phyloP scores from a whole-genome alignment of 306 rosid genomes.

The Adenanthera pavonina region DNA sequence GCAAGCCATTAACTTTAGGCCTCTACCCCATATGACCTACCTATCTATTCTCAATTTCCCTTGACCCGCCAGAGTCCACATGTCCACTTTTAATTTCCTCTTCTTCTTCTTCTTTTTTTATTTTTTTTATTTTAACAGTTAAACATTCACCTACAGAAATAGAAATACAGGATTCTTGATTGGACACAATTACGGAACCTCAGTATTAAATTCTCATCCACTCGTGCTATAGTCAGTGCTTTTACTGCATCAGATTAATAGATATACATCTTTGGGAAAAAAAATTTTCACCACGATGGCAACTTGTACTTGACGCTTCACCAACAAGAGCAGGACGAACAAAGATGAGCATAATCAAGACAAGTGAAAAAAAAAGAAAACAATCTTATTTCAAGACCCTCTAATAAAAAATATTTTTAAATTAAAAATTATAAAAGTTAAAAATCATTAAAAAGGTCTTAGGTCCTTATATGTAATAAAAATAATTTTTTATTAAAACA shows the following conservation, averaged over 20 bases:
- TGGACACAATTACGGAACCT: neutral
- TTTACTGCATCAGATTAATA: neutral
- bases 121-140: too few species aligned
- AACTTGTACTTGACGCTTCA: neutral
- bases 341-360: neutral
- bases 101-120: neutral
- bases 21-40: neutral
- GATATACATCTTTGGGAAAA: too few species aligned
- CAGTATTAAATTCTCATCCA: neutral
- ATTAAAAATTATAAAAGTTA: too few species aligned
- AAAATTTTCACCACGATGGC: neutral
- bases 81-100: neutral
- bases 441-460: too few species aligned
- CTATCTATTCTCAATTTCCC: neutral
- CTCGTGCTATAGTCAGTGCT: neutral
- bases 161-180: too few species aligned
- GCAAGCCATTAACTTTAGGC: conserved; percentile 6
- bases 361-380: too few species aligned
- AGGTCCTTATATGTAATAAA: too few species aligned
- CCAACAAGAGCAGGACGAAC: neutral
- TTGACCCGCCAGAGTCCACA: neutral
- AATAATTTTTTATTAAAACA: too few species aligned
- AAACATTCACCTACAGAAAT: too few species aligned
- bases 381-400: too few species aligned
- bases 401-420: too few species aligned